Percentiles rank a stretch among this genome's conserved stretches.
These are phyloP conservation scores for Malus hybrid DNA, from an alignment of 331 rosid species.

Conservation along the genomic window DNA sequence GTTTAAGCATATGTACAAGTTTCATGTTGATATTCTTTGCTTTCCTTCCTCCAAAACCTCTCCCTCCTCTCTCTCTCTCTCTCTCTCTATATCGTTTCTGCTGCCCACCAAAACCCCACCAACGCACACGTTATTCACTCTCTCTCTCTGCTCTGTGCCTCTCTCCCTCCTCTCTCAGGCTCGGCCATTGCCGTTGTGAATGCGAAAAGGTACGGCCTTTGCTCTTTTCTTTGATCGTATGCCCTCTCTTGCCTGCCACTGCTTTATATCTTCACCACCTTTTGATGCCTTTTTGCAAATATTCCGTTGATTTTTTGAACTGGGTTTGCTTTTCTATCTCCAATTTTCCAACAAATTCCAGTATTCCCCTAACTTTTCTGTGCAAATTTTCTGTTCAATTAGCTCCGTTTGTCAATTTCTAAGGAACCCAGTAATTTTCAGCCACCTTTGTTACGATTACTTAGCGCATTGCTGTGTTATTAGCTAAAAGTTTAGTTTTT, in stretches of 20 bases:
- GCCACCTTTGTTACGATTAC: neutral
- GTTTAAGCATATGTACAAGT: neutral
- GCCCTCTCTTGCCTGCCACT: neutral
- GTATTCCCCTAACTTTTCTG: neutral
- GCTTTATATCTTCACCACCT: neutral
- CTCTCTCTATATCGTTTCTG: neutral
- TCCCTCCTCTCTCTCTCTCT: slow-evolving; percentile 16
- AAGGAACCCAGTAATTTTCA: neutral
- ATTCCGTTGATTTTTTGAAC: neutral
- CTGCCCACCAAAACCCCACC: neutral
- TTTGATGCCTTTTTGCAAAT: neutral
- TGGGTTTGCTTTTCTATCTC: neutral
- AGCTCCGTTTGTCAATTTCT: neutral
- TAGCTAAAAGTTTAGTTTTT: neutral
- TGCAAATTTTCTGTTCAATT: neutral
- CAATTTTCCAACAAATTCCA: neutral
- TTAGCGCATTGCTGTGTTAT: slow-evolving; percentile 2
- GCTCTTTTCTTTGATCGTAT: neutral
- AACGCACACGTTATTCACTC: neutral
- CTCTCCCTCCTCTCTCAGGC: neutral
- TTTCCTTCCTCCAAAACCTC: neutral
- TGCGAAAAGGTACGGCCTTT: slow-evolving; percentile 7
- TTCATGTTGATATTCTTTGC: neutral
- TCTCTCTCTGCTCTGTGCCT: neutral
- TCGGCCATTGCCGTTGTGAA: neutral